Evolutionary conservation across 2,329 filamentous ascomycete species (phyloP).

Genomic region (Epichloe sylvatica): DNA sequence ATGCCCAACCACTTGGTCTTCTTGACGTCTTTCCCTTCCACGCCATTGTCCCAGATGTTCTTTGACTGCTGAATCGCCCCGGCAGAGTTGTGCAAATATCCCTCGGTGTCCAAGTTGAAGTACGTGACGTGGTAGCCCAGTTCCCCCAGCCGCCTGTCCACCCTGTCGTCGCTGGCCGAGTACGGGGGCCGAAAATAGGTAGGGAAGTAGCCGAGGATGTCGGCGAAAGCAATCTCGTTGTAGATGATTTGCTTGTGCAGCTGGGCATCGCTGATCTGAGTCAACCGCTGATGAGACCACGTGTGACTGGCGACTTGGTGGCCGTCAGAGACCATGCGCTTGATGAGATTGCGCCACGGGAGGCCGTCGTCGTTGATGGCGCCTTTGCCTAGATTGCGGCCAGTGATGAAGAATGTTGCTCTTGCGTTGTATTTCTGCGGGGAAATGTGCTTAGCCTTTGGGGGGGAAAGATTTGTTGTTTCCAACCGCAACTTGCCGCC

Average conservation of each 20-base stretch:
- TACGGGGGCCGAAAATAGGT: conserved; percentile 33
- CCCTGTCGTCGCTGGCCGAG: conserved; percentile 28
- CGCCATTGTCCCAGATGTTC: conserved; percentile 21
- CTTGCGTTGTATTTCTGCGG: conserved; percentile 19
- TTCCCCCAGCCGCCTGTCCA: conserved; percentile 24
- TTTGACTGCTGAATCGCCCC: conserved; percentile 33
- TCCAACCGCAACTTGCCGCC: not conserved
- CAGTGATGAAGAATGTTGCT: conserved; percentile 26
- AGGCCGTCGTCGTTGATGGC: conserved; percentile 26
- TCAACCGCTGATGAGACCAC: conserved; percentile 32
- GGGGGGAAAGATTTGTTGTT: not conserved
- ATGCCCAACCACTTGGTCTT: conserved; percentile 34
- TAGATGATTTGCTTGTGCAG: conserved; percentile 27
- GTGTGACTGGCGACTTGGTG: conserved; percentile 47
- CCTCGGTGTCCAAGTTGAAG: conserved; percentile 47
- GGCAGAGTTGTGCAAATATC: conserved; percentile 39
- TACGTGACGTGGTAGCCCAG: conserved; percentile 46
- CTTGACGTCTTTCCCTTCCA: conserved; percentile 18
- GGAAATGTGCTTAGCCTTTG: conserved; percentile 4
- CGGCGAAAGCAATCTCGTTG: conserved; percentile 28
- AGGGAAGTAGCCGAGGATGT: conserved; percentile 26
- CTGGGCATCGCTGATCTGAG: conserved; percentile 18
- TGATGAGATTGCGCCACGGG: conserved; percentile 20
- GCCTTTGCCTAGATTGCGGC: conserved; percentile 24
- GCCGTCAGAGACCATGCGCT: conserved; percentile 36